A percentile compares a stretch with the other conserved stretches of the same genome.
Conservation (phyloP, 2,329 filamentous ascomycete species). For the Trichoderma breve region DNA sequence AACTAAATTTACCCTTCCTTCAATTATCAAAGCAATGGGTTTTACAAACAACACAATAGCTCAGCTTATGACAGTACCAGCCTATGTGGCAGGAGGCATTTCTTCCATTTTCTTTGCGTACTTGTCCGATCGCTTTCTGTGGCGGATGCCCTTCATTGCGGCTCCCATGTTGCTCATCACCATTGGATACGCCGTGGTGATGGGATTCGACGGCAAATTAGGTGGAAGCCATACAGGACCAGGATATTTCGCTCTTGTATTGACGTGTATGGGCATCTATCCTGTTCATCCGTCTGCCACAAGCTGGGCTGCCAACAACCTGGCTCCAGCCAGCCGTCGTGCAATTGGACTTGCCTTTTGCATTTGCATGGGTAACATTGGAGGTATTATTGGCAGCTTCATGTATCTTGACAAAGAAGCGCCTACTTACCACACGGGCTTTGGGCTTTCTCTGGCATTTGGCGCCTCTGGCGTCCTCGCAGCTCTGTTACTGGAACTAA, state of each 20-base stretch:
- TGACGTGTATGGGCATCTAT: slow-evolving; percentile 69
- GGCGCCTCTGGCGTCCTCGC: slow-evolving; percentile 30
- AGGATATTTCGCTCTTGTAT: slow-evolving; percentile 65
- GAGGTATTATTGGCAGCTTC: slow-evolving; percentile 42
- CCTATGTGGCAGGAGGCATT: slow-evolving; percentile 1
- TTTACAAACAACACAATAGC: slow-evolving; percentile 24
- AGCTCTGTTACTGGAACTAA: slow-evolving; percentile 32
- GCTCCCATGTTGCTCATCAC: slow-evolving; percentile 43
- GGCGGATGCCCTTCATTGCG: slow-evolving; percentile 1
- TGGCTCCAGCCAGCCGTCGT: slow-evolving; percentile 43
- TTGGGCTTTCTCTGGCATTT: slow-evolving; percentile 35
- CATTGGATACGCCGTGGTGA: slow-evolving; percentile 54
- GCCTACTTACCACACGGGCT: slow-evolving; percentile 37
- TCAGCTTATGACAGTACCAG: slow-evolving; percentile 4
- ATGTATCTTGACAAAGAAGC: slow-evolving; percentile 38
- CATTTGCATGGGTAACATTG: slow-evolving; percentile 39
- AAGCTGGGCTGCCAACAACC: slow-evolving; percentile 67
- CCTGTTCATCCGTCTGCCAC: slow-evolving; percentile 63
- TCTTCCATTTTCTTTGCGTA: background rate
- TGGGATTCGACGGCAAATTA: slow-evolving; percentile 57
- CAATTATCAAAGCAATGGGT: slow-evolving; percentile 9
- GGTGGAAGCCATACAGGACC: slow-evolving; percentile 43
- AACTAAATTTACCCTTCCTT: slow-evolving; percentile 24
- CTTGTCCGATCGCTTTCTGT: slow-evolving; percentile 5
- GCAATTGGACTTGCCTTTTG: slow-evolving; percentile 40